These are phyloP conservation scores for Rhododendron williamsianum DNA, from an alignment of 148 eudicot species.

Conservation along the genomic window DNA sequence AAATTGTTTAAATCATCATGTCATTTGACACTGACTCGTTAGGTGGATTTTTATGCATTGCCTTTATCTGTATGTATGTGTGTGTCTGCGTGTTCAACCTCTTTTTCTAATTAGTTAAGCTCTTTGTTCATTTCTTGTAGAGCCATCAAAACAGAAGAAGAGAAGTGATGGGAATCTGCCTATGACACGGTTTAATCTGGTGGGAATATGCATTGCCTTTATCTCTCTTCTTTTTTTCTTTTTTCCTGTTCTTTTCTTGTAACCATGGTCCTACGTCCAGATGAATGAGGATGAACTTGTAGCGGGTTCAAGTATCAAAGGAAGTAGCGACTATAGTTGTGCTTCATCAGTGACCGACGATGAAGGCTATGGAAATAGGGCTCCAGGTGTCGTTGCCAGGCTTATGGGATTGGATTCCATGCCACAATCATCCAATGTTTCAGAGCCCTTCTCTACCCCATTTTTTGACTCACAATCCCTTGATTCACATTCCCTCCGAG, in stretches of 20 bases:
- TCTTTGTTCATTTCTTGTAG: slow-evolving; percentile 31
- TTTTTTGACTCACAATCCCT: slow-evolving; percentile 37
- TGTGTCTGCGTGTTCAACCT: background rate
- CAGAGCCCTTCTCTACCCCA: slow-evolving; percentile 59
- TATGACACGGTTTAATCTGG: slow-evolving; percentile 47
- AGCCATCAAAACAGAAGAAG: slow-evolving; percentile 67
- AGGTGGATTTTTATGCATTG: background rate
- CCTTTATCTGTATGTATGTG: background rate
- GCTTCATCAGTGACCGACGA: slow-evolving; percentile 87
- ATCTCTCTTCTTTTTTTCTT: background rate
- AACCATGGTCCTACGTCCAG: slow-evolving; percentile 27
- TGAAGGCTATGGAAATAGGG: slow-evolving; percentile 52
- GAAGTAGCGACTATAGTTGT: slow-evolving; percentile 75
- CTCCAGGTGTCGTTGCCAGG: slow-evolving; percentile 87
- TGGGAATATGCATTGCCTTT: slow-evolving; percentile 16
- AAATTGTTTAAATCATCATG: background rate
- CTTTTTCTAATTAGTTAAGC: slow-evolving; percentile 6
- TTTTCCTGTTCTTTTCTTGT: background rate
- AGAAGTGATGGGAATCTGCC: slow-evolving; percentile 61
- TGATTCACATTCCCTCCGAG: slow-evolving; percentile 35
- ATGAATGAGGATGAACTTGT: slow-evolving; percentile 61
- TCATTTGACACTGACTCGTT: background rate
- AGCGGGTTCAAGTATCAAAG: slow-evolving; percentile 50
- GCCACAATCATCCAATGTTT: slow-evolving; percentile 52
- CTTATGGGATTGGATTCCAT: slow-evolving; percentile 91